These are phyloP conservation scores for Hyphopichia fennica DNA, from an alignment of 1,139 yeast species.

Conservation along the genomic window DNA sequence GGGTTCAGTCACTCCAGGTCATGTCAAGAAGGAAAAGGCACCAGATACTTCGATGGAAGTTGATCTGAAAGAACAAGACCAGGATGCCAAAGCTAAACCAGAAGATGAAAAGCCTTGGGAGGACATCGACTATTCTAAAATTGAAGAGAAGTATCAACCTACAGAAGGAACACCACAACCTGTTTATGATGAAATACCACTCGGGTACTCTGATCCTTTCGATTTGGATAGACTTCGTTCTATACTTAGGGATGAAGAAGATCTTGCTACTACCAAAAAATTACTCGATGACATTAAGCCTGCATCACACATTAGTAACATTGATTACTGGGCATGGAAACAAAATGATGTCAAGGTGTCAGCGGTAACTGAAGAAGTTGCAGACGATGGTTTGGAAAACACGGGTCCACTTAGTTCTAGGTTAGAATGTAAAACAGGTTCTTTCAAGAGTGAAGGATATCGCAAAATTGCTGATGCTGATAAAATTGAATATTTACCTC, in stretches of 20 bases:
- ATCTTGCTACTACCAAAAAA: slow-evolving; percentile 52
- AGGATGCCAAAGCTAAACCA: neutral
- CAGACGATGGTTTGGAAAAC: slow-evolving; percentile 27
- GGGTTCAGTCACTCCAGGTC: neutral
- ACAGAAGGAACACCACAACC: slow-evolving; percentile 45
- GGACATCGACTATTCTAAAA: slow-evolving; percentile 22
- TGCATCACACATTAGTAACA: slow-evolving; percentile 32
- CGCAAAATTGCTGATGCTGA: slow-evolving; percentile 69
- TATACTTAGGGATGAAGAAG: slow-evolving; percentile 73
- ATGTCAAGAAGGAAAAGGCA: too few relatives aligned
- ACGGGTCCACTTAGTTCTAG: slow-evolving; percentile 32
- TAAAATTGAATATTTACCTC: slow-evolving; percentile 78
- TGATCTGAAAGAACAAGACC: neutral
- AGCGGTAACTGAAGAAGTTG: slow-evolving; percentile 20
- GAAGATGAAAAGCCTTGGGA: slow-evolving; percentile 3
- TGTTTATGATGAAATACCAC: slow-evolving; percentile 47
- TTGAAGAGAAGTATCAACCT: slow-evolving; percentile 47
- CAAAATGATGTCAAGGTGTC: slow-evolving; percentile 33
- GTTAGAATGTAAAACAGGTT: slow-evolving; percentile 53
- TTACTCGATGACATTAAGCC: slow-evolving; percentile 34
- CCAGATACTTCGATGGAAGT: neutral
- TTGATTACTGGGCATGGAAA: slow-evolving; percentile 72
- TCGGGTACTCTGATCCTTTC: slow-evolving; percentile 23
- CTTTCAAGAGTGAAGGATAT: slow-evolving; percentile 77
- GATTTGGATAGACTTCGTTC: slow-evolving; percentile 55